Base-by-base conservation (phyloP, 306 rosid genomes). In the Macrotyloma uniflorum region DNA sequence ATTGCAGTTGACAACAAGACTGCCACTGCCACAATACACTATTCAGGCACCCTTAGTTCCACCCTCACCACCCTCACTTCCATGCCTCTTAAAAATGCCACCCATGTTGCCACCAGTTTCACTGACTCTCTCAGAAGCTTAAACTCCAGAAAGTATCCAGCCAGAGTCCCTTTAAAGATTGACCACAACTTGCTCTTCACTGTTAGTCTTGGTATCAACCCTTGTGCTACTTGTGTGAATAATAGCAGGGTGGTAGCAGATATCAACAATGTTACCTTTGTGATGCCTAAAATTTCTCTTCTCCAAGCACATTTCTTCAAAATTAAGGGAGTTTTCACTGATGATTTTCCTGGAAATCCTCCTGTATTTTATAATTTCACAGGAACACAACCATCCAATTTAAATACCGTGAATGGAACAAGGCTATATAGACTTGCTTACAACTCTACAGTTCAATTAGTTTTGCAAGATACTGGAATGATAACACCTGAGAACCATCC, bases 281-380 rank as follows among this genome's bases (percentile, higher is more conserved):
- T 89, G 45, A 88, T 91, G 98, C 98, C 97, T 0, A 82, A 84
- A 7, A 82, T 86, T 40, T 68, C 95, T 18, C 96, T 93, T 19
- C 97, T 93, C 7, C 92, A 93, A 55, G 96, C 97, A 22, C 98
- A 93, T 80, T 88, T 88, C 85, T 93, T 88, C 85, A 91, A 91
- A 47, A 90, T 82, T 1, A 86, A 80, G 20, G 98, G 97, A 15
- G 91, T 93, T 79, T 93, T 91, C 67, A 87, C 90, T 0, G 93
- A 91, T 58, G 98, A 93, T 80, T 93, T 93, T 72, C 98, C 98
- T 0, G 90, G 72, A 4, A 87, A 80, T 8, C 98, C 98, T 1
- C 77, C 78, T 5, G 72, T 71, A 2, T 62, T 80, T 3, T 91
- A 81, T 51, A 83, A 93, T 55, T 93, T 85, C 71, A 88, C 96